These are phyloP conservation scores for Sporisorium graminicola DNA, from an alignment of 1,284 basidiomycete species.

Conservation along the genomic window DNA sequence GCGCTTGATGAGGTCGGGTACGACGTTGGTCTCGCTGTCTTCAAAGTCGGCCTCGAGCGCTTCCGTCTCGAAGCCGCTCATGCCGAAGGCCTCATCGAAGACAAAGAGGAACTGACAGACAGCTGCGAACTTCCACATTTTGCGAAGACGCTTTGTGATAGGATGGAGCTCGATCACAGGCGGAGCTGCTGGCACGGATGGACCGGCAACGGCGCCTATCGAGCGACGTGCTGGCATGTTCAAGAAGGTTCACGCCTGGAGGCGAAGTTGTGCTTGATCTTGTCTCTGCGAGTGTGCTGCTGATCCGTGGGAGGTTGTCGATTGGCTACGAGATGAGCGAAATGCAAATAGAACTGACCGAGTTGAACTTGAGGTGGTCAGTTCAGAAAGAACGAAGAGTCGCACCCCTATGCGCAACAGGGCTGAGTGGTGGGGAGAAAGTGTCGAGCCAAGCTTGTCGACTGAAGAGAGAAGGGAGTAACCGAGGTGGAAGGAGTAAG, in stretches of 20 bases:
- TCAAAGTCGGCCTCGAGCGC: conserved; percentile 72
- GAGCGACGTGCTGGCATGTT: conserved; percentile 43
- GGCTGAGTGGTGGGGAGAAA: neutral
- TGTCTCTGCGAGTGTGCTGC: neutral
- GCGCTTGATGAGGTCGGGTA: conserved; percentile 71
- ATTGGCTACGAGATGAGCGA: neutral
- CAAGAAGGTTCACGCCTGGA: neutral
- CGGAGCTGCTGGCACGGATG: conserved; percentile 30
- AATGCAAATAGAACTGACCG: neutral
- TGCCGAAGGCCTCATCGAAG: conserved; percentile 67
- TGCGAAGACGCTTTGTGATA: conserved; percentile 55
- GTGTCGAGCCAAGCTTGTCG: neutral
- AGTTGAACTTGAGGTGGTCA: neutral
- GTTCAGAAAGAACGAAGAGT: neutral
- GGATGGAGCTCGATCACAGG: conserved; percentile 41
- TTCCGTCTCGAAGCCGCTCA: conserved; percentile 65
- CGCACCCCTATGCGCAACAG: neutral
- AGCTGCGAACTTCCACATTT: conserved; percentile 67
- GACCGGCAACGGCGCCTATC: conserved; percentile 36
- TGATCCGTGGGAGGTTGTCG: no score
- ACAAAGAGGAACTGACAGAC: conserved; percentile 68
- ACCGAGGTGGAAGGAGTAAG: conserved; percentile 26
- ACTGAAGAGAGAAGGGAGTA: neutral
- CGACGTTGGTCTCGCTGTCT: conserved; percentile 70
- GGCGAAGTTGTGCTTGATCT: neutral